Evolutionary conservation across 2,329 filamentous ascomycete genomes (phyloP), one percentile per base, ranked within the genome.

Genomic region (Alternaria sp.): DNA sequence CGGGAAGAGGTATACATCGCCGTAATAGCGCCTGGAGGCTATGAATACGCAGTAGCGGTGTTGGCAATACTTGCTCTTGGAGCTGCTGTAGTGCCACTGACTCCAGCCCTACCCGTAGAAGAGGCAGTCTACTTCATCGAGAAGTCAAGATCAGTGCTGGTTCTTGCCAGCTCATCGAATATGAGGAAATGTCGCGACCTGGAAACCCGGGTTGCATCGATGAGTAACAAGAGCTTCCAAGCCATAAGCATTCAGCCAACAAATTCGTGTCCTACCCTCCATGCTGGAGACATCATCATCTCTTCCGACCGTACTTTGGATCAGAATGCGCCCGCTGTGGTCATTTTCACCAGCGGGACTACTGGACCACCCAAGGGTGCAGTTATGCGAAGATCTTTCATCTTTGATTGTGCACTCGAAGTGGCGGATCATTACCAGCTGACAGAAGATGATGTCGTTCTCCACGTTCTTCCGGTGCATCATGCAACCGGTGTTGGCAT

Each of bases 31-130:
- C 76, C 81, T 3, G 82, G 82, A 7, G 80, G 83, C 6, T 85
- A 85, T 67, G 83, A 84, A 59, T 85, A 81, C 66, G 77, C 81
- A 5, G 81, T 85, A n/a, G 83, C 80, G 5, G 82, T 84, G 65
- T 74, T 85, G 26, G 80, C 83, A 5, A 77, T 83, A n/a, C 73
- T 84, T 32, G 83, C 83, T 9, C 64, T 83, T 3, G 83, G 83
- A 17, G 84, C 81, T 5, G 83, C 82, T 13, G 80, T 81, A 1
- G 83, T 85, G 8, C 83, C 83, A 5, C 79, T 85, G 64, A 77
- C 78, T 23, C 78, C 81, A 12, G 79, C 74, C 11, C 59, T 84
- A 7, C 80, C 82, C 2, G 73, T 82, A 6, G 76, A 82, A 50
- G 83, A 84, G 66, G 81, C 81, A 5, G 67, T 77, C n/a, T 84